Evolutionary conservation across 306 rosid genomes (phyloP), one percentile per base, ranked within the genome.

Genomic region (Senna tora): DNA sequence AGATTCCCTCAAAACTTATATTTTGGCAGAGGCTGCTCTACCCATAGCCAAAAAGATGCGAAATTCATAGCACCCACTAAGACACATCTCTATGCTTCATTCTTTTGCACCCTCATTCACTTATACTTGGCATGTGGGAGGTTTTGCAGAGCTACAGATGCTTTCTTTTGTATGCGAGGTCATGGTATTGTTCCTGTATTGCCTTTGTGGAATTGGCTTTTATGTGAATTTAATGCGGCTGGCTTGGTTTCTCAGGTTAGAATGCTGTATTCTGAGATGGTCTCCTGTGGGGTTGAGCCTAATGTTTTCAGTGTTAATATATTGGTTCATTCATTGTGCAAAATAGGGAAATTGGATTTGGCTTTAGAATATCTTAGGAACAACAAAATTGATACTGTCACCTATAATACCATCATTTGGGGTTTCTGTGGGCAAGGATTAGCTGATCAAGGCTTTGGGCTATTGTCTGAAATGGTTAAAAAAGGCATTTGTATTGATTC

Each of bases 401-500:
- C 88, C 0, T 91, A 85, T 65, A 88, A 91, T 73, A 87, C 89
- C 69, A 81, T 91, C 53, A 68, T 87, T 70, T 91, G 91, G 93
- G 96, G 96, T 9, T 81, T 88, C 47, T 85, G 88, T 81, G 42
- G 71, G 51, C 82, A 77, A 74, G 97, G 86, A 15, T 73, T 84
- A 82, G 72, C 84, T 72, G 20, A 79, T 79, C 89, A 77, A 79
- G 92, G 87, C 76, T 80, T 91, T 74, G 96, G 91, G 4, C 14
- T 91, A 70, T 72, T 91, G 79, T 87, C 97, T 75, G 89, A 88
- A 54, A 88, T 88, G 95, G 84, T 88, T 84, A 89, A 71, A 54
- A 85, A 47, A 76, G 83, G 80, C 68, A 43, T 85, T 4, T 46
- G 41, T 57, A 51, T 91, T 58, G 91, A 91, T 79, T 79, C 88